phyloP scores from a whole-genome alignment of 2,329 filamentous ascomycete genomes.

The Aspergillus sp. region DNA sequence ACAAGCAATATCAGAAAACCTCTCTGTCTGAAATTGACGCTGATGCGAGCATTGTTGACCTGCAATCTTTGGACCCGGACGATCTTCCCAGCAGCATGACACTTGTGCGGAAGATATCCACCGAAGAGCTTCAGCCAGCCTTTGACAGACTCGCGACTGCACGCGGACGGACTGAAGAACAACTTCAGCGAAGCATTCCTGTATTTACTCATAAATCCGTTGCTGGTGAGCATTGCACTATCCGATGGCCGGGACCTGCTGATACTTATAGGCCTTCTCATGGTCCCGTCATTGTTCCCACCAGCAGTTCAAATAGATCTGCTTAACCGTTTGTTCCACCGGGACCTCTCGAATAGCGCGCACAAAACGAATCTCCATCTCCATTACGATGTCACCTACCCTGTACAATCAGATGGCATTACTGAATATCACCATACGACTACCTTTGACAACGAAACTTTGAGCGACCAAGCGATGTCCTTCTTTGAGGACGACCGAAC shows the following conservation, averaged over 20 bases:
- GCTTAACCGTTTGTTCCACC: constrained; percentile 72
- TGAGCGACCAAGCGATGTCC: constrained; percentile 32
- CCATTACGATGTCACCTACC: constrained; percentile 72
- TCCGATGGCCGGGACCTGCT: constrained; percentile 16
- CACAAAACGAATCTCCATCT: constrained; percentile 91
- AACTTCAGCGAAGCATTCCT: constrained; percentile 29
- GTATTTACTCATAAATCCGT: constrained; percentile 36
- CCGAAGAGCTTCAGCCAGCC: constrained; percentile 27
- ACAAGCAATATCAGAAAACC: constrained; percentile 71
- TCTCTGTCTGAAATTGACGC: constrained; percentile 52
- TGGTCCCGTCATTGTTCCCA: constrained; percentile 74
- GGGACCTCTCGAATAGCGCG: constrained; percentile 68
- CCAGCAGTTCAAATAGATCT: constrained; percentile 66
- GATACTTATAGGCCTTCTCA: constrained; percentile 66
- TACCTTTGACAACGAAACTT: constrained; percentile 23
- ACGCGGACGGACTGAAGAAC: constrained; percentile 13
- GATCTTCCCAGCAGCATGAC: constrained; percentile 26
- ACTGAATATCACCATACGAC: constrained; percentile 27
- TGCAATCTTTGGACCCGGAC: constrained; percentile 41
- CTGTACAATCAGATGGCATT: constrained; percentile 23
- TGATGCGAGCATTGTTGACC: constrained; percentile 59
- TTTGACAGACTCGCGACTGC: constrained; percentile 33
- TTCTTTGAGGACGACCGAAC: constrained; percentile 56
- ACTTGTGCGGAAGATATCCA: constrained; percentile 30
- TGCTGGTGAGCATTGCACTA: constrained; percentile 33